A percentile compares a stretch with the other conserved stretches of the same genome.
These are phyloP conservation scores for Plasmodium sp. DNA, from an alignment of 169 alveolate species.

Conservation along the genomic window DNA sequence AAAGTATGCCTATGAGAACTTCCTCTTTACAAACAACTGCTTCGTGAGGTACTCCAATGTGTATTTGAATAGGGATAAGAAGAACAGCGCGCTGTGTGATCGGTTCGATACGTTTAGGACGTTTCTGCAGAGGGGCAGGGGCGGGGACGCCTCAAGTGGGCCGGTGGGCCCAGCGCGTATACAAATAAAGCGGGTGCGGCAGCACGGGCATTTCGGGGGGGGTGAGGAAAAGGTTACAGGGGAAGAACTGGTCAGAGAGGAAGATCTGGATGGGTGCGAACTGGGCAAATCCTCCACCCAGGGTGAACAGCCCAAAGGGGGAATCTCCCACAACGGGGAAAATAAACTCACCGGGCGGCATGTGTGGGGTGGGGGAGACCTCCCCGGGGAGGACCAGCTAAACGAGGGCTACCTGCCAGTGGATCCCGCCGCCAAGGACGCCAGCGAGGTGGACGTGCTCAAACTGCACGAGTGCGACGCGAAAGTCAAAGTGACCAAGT, in stretches of 20 bases:
- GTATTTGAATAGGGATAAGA: not conserved
- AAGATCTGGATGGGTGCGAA: too few species aligned
- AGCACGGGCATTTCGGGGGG: not conserved
- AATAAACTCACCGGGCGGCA: not conserved
- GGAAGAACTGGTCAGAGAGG: not conserved
- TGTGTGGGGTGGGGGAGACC: not conserved
- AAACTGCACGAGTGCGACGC: conserved; percentile 23
- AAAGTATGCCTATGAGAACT: conserved; percentile 73
- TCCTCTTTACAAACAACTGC: conserved; percentile 44
- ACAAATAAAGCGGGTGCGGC: not conserved
- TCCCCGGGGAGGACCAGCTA: conserved; percentile 6
- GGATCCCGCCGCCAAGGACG: not conserved
- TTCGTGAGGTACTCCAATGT: not conserved
- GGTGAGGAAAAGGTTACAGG: not conserved
- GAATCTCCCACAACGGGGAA: not conserved
- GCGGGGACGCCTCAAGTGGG: not conserved
- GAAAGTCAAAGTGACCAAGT: conserved; percentile 44
- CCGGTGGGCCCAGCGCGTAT: not conserved
- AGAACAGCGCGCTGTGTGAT: conserved; percentile 43
- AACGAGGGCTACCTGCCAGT: conserved; percentile 10
- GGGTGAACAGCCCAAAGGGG: not conserved
- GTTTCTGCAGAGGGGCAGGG: not conserved
- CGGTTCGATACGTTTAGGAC: conserved; percentile 43
- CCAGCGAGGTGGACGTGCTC: not conserved
- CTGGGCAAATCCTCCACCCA: not conserved